Base-by-base conservation (phyloP, 148 eudicot species). In the Beta vulgaris region DNA sequence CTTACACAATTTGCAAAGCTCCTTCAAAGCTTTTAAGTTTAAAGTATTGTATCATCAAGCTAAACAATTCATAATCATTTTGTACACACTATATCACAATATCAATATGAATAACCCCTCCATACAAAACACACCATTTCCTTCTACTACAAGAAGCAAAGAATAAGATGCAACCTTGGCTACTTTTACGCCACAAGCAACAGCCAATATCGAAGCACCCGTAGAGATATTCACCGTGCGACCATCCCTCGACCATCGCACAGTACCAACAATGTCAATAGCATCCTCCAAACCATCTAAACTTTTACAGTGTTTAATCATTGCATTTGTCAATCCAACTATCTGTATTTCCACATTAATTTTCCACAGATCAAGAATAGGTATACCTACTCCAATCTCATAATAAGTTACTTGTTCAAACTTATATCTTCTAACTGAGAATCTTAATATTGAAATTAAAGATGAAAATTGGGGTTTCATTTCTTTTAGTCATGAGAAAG, bases 171-270 rank as follows among this genome's bases (percentile, higher is more conserved):
- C 29, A 68, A 95, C 99, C 99, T 96, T 96, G 65, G 99, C 99
- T 77, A 96, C 91, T 86, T 85, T 96, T 19, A 95, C 99, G 73
- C 99, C 99, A 82, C 94, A 90, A 77, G 99, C 94, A 2, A 98
- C 98, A 6, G 97, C 89, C 15, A 96, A 91, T 53, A 96, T 91
- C 6, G 99, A 87, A 71, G 99, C 90, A 36, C 99, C 98, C 0
- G 99, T 96, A 9, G 99, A 96, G 48, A 96, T 96, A 68, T 96
- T 96, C 78, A 96, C 98, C 0, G 99, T 96, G 83, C n/a, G n/a
- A n/a, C n/a, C n/a, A n/a, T n/a, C n/a, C n/a, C 92, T 96, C 16
- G 99, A 0, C 99, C 99, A 80, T 96, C 99, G n/a, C 99, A 98
- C 99, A 0, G 98, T 96, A 34, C 99, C 99, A 76, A 96, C 99